Evolutionary conservation across 2,329 filamentous ascomycete species (phyloP).

Genomic region (Ampelomyces quisqualis): DNA sequence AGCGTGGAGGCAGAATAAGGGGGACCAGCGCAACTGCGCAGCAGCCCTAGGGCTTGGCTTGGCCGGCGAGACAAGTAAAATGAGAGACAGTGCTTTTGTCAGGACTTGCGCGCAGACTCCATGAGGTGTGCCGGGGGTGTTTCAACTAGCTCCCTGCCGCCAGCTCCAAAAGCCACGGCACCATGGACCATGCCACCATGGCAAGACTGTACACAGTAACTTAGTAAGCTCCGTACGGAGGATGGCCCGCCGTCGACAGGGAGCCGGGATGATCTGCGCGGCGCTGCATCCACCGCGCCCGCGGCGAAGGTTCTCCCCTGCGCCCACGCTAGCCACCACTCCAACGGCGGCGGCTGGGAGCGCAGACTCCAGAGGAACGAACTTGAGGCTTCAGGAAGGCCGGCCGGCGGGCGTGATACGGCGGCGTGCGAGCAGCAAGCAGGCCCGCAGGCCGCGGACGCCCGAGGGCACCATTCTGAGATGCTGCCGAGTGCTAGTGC

Average conservation of each 20-base stretch:
- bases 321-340: conserved; percentile 15
- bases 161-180: no score
- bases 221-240: no score
- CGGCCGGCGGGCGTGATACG: no score
- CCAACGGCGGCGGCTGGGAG: conserved; percentile 25
- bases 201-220: no score
- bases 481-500: no score
- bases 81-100: conserved; percentile 40
- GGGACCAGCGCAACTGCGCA: conserved; percentile 33
- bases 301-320: conserved; percentile 24
- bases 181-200: no score
- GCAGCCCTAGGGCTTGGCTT: conserved; percentile 37
- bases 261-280: conserved; percentile 34
- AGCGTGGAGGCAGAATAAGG: conserved; percentile 28
- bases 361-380: no score
- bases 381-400: no score
- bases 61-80: conserved; percentile 44
- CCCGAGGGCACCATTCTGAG: no score
- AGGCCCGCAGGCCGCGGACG: no score
- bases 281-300: conserved; percentile 20
- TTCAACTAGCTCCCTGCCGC: conserved; percentile 39
- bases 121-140: conserved; percentile 46
- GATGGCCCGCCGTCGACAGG: conserved; percentile 21
- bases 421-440: no score
- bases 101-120: conserved; percentile 39